A percentile compares a stretch with the other conserved stretches of the same genome.
These are phyloP conservation scores for Hyaloscypha bicolor DNA, from an alignment of 495 filamentous ascomycete species.

Conservation along the genomic window DNA sequence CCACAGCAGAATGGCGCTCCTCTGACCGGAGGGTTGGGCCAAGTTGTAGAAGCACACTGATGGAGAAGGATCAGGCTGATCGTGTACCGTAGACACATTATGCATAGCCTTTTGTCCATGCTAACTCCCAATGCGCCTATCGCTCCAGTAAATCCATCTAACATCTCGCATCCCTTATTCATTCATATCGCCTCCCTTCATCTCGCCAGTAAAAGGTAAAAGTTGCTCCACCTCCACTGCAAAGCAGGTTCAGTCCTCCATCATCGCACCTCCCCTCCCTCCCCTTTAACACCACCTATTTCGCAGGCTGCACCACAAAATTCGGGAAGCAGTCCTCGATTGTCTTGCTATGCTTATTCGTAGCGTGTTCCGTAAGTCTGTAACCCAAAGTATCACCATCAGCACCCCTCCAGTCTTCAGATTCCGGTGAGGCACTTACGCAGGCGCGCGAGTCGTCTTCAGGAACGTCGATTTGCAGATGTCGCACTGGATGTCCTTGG, in stretches of 20 bases:
- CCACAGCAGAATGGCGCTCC: conserved; percentile 29
- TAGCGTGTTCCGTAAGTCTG: conserved; percentile 52
- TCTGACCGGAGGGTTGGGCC: conserved; percentile 27
- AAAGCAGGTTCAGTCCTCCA: neutral
- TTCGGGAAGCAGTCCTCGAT: conserved; percentile 55
- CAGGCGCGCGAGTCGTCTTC: conserved; percentile 54
- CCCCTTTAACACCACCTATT: neutral
- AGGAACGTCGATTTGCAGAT: conserved; percentile 60
- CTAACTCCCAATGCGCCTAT: conserved; percentile 26
- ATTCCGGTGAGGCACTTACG: conserved; percentile 39
- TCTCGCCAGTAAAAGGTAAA: neutral
- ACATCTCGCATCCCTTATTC: neutral
- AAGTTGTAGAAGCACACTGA: conserved; percentile 45
- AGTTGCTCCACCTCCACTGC: neutral
- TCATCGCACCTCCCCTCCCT: neutral
- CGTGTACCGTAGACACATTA: conserved; percentile 19
- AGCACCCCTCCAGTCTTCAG: neutral
- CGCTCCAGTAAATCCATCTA: conserved; percentile 9
- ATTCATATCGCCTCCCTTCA: neutral
- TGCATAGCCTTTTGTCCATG: conserved; percentile 21
- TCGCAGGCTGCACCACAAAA: conserved; percentile 33
- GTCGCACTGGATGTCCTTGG: conserved; percentile 58
- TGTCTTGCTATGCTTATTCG: conserved; percentile 57
- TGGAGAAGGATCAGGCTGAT: neutral
- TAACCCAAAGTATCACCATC: neutral